Evolutionary conservation across 208 protist genomes (phyloP), one percentile per base, ranked within the genome.

Genomic region (Leishmania braziliensis): DNA sequence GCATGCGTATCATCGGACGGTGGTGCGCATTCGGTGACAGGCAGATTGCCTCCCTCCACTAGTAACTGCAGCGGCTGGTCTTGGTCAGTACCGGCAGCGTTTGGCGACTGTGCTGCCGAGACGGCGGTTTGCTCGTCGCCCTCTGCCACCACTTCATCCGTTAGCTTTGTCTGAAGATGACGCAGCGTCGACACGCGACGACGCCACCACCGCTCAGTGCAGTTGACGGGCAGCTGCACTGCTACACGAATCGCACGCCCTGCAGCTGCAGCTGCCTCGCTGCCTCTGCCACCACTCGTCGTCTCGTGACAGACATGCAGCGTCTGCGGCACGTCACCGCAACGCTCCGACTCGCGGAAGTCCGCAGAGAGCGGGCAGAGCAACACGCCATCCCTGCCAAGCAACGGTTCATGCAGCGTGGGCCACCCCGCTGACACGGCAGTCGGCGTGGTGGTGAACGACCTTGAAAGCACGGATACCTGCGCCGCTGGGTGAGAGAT

Each of bases 361-460:
- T 82, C 53, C 50, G 79, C 65, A 5, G 66, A 54, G 8, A 95
- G 88, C 10, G 93, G 91, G 29, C 79, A 75, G 50, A 92, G 83
- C 69, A 95, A 58, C 36, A 87, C 89, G 36, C 87, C 90, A 50
- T 90, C 87, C 58, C 90, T 86, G 33, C 91, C 84, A 39, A 90
- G 72, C 82, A 96, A 90, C 50, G 92, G 85, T n/a, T 83, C 53
- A 5, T 88, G 87, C 58, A 91, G 80, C 53, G 85, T 70, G 8
- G 91, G 89, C 90, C 90, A 96, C 2, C 90, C 91, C 56, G 33
- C 60, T 5, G 81, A 66, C 36, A 75, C 79, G 60, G 46, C 62
- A 39, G 78, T 39, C 26, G 68, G 14, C 16, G 48, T 43, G 18
- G 70, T 65, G 36, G 26, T 62, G 50, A 3, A 5, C 29, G n/a